Base-by-base conservation (phyloP, 1,139 yeast genomes). In the Geotrichum phurueaensis region DNA sequence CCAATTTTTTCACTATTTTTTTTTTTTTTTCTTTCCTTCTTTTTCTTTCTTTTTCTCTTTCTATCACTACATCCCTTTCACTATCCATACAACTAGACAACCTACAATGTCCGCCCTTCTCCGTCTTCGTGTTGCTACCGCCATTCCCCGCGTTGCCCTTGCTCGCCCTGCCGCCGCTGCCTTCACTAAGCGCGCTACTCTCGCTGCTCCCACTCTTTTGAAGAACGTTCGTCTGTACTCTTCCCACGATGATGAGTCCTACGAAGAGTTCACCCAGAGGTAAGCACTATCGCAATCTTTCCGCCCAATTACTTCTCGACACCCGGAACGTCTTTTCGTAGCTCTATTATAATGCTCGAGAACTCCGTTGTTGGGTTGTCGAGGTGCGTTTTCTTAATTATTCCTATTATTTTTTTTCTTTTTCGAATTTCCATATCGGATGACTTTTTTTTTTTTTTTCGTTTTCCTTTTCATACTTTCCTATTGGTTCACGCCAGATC, bases 241-340 rank as follows among this genome's bases (percentile, higher is more conserved):
- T 63, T 86, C 81, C 66, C 89, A 85, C 73, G 87, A 84, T 69
- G 96, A 89, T 75, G 97, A 92, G 80, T 85, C 96, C 63, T 91
- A 89, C 69, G 97, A 91, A 78, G 97, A 92, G 79, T 91, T 91
- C 82, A 90, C 97, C 64, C 84, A 85, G 63, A 68, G 77, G 75
- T 72, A 67, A 51, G 69, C 61, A 13, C 25, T 18, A n/a, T 27
- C 27, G 18, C 22, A 20, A 33, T 27, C 12, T 2, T 9, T n/a
- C n/a, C 15, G 4, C 20, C 27, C 53, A 25, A 39, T 29, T 23
- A 22, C 33, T 12, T 3, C 33, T 12, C 45, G 27, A n/a, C 48
- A n/a, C 22, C 13, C 2, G 31, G 5, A 27, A 10, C 20, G 31
- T 27, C n/a, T 7, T 29, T 29, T 51, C 18, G 27, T 20, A 31